These are phyloP conservation scores for Aspergillus candidus DNA, from an alignment of 2,329 filamentous ascomycete genomes.

Conservation along the genomic window DNA sequence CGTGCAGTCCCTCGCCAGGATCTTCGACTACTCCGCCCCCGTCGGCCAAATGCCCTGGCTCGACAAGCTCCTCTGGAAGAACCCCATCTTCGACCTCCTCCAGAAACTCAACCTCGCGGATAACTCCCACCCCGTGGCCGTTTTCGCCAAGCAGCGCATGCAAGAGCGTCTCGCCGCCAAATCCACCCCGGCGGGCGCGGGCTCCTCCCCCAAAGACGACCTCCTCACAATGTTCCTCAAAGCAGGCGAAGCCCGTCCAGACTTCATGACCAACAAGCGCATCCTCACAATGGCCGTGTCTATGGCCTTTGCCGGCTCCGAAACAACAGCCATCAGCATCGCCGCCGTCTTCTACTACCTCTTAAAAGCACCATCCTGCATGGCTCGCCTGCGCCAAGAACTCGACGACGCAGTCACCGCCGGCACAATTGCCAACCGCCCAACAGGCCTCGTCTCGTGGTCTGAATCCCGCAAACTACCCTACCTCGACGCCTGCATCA, in stretches of 20 bases:
- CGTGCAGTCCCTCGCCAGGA: slow-evolving; percentile 6
- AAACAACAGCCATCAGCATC: slow-evolving; percentile 72
- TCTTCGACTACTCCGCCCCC: slow-evolving; percentile 7
- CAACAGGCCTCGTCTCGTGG: slow-evolving; percentile 2
- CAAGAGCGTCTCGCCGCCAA: slow-evolving; percentile 14
- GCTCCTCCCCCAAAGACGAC: slow-evolving; percentile 10
- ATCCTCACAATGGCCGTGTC: slow-evolving; percentile 26
- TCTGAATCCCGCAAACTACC: slow-evolving; percentile 28
- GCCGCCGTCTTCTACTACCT: slow-evolving; percentile 68
- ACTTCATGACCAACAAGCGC: slow-evolving; percentile 23
- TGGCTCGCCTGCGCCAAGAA: slow-evolving; percentile 44
- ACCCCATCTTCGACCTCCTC: slow-evolving; percentile 49
- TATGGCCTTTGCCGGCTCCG: slow-evolving; percentile 59
- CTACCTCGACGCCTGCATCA: slow-evolving; percentile 48
- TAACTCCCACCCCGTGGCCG: slow-evolving; percentile 18
- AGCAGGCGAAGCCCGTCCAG: slow-evolving; percentile 17
- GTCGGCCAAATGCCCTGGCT: slow-evolving; percentile 69
- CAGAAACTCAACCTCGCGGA: slow-evolving; percentile 20
- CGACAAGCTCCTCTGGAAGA: slow-evolving; percentile 66
- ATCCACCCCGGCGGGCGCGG: not conserved
- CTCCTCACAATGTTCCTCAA: slow-evolving; percentile 24
- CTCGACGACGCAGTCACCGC: slow-evolving; percentile 49
- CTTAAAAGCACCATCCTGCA: slow-evolving; percentile 52
- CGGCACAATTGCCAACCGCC: slow-evolving; percentile 5
- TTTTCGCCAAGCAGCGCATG: slow-evolving; percentile 19